Base-by-base conservation (phyloP, 2,329 filamentous ascomycete genomes). In the Botrytis medusae region DNA sequence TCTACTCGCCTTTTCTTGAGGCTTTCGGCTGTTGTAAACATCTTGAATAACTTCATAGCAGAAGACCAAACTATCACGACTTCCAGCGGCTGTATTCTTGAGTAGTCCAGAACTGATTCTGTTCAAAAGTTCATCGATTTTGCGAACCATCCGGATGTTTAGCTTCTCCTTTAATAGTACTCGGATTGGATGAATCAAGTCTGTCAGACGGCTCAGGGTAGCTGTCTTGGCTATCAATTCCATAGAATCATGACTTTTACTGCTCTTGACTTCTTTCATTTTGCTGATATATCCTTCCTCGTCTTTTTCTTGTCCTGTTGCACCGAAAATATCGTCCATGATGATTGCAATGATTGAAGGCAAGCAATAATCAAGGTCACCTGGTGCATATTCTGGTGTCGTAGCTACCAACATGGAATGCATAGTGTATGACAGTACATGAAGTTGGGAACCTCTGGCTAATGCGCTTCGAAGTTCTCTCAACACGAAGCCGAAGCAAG, bases 241-340 rank as follows among this genome's bases (percentile, higher is more conserved):
- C 91, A 98, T 97, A 0, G 96, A 97, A 80, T 99, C 97, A 79
- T 95, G 97, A 81, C 95, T 98, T 85, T 98, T 99, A 85, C 93
- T 98, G 82, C 93, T 96, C 85, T 97, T 98, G 73, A 99, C 92
- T 83, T 99, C 96, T 82, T 97, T 97, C 91, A 97, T 98, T 82
- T 95, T 93, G 81, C 91, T 97, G 72, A 92, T 91, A 81, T 99
- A 99, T 71, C 95, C 96, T 78, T 98, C 94, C 0, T 95, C 95
- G 79, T 99, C 96, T 83, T 99, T 99, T 80, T 99, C 95, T 83
- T 97, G 93, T 2, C 96, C 96, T 48, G 92, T 92, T 9, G 90
- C 89, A 44, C 97, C 97, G 80, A 99, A 99, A 20, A 97, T 96
- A 80, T 99, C 97, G 79, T 99, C 96, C 93, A 99, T 96, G 76